These are phyloP conservation scores for Tetradesmus lagerheimii DNA, from an alignment of 139 green algal species.

Conservation along the genomic window DNA sequence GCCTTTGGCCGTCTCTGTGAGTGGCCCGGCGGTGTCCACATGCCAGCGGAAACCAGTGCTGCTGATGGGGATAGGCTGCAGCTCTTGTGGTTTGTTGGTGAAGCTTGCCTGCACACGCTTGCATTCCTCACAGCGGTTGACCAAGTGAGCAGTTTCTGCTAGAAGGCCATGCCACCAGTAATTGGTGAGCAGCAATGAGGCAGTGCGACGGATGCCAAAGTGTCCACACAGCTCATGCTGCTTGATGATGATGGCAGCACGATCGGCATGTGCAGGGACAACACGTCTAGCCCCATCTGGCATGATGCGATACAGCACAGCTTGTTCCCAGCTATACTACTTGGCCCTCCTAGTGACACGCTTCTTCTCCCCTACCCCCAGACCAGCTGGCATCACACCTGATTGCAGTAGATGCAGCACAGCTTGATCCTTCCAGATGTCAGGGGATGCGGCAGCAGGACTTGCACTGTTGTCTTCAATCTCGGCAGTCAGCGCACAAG, in stretches of 20 bases:
- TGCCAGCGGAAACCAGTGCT: constrained; percentile 16
- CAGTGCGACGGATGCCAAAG: neutral
- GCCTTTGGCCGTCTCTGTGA: neutral
- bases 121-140: constrained; percentile 4
- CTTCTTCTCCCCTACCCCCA: neutral
- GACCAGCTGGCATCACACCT: neutral
- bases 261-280: neutral
- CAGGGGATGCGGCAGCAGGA: neutral
- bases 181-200: neutral
- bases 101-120: neutral
- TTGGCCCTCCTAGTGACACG: neutral
- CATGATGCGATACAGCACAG: neutral
- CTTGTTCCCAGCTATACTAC: neutral
- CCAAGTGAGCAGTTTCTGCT: neutral
- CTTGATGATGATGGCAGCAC: neutral
- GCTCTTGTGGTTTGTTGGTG: neutral
- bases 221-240: constrained; percentile 17
- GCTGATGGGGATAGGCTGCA: constrained; percentile 30
- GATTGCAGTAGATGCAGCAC: neutral
- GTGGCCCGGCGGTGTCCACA: constrained; percentile 6
- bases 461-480: neutral
- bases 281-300: neutral
- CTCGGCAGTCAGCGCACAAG: neutral
- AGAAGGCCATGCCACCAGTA: constrained; percentile 30
- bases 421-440: constrained; percentile 11